Evolutionary conservation across 2,329 filamentous ascomycete genomes (phyloP).

Genomic region (Biscogniauxia mediterranea): DNA sequence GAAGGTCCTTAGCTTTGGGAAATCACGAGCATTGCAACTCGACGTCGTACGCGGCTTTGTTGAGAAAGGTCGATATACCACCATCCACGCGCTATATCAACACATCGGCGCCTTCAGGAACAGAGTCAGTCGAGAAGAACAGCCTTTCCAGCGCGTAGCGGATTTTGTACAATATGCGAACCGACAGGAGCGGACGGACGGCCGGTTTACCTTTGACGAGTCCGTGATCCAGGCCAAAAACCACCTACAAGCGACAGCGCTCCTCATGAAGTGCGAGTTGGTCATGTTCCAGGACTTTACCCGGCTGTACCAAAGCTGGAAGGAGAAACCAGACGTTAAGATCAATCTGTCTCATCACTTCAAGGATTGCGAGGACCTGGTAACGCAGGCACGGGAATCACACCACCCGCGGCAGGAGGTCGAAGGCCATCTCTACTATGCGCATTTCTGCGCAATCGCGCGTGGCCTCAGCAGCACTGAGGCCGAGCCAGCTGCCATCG

Average conservation of each 20-base stretch:
- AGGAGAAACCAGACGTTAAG: constrained; percentile 10
- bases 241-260: constrained; percentile 40
- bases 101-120: constrained; percentile 20
- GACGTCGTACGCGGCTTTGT: constrained; percentile 16
- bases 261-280: constrained; percentile 50
- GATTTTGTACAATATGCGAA: constrained; percentile 43
- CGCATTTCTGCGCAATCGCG: constrained; percentile 47
- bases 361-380: constrained; percentile 40
- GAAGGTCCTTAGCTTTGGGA: constrained; percentile 20
- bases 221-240: constrained; percentile 37
- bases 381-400: constrained; percentile 35
- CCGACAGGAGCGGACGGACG: constrained; percentile 25
- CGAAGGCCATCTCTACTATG: constrained; percentile 51
- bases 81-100: constrained; percentile 21
- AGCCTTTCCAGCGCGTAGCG: constrained; percentile 48
- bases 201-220: constrained; percentile 36
- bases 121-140: constrained; percentile 43
- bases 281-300: constrained; percentile 43
- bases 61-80: constrained; percentile 21
- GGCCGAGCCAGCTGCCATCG: background rate
- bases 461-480: constrained; percentile 16
- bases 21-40: constrained; percentile 17
- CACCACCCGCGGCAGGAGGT: constrained; percentile 42
- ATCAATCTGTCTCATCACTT: constrained; percentile 34
- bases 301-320: constrained; percentile 11